Percentiles rank a stretch among this genome's conserved stretches.
Conservation (phyloP, 2,329 filamentous ascomycete species). For the Stagonosporopsis cucurbitacearum region DNA sequence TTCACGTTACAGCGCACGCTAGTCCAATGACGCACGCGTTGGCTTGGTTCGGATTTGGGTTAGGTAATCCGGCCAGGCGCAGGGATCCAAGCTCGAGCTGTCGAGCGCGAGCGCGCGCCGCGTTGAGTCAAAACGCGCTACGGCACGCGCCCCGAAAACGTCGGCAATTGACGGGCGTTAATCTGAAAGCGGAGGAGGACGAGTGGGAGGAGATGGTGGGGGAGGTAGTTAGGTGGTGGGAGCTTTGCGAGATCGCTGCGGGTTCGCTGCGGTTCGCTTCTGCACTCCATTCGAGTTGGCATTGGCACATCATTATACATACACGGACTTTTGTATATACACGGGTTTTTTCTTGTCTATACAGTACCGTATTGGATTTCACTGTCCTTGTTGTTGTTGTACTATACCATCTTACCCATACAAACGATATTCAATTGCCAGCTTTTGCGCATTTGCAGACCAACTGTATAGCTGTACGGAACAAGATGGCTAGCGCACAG, state of each 20-base stretch:
- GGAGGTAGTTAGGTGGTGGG: no score
- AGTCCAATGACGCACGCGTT: neutral
- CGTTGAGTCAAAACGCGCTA: constrained; percentile 4
- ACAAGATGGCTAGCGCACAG: constrained; percentile 43
- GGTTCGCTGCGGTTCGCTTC: neutral
- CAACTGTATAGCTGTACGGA: no score
- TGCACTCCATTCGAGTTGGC: neutral
- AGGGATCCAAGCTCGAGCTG: neutral
- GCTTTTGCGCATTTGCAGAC: neutral
- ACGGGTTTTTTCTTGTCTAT: neutral
- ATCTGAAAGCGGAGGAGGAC: neutral
- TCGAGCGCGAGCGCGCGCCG: neutral
- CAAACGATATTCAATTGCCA: no score
- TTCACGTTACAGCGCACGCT: no score
- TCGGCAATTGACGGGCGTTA: constrained; percentile 3
- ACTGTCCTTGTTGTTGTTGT: constrained; percentile 11
- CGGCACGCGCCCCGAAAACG: neutral
- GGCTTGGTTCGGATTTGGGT: no score
- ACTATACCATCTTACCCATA: constrained; percentile 1
- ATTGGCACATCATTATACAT: neutral
- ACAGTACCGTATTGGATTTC: no score
- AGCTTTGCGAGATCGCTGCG: neutral
- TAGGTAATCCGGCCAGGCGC: no score
- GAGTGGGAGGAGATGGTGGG: no score
- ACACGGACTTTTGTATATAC: neutral